Percentiles rank a stretch among this genome's conserved stretches.
These are phyloP conservation scores for Sporobolomyces pararoseus DNA, from an alignment of 768 basidiomycete genomes.

Conservation along the genomic window DNA sequence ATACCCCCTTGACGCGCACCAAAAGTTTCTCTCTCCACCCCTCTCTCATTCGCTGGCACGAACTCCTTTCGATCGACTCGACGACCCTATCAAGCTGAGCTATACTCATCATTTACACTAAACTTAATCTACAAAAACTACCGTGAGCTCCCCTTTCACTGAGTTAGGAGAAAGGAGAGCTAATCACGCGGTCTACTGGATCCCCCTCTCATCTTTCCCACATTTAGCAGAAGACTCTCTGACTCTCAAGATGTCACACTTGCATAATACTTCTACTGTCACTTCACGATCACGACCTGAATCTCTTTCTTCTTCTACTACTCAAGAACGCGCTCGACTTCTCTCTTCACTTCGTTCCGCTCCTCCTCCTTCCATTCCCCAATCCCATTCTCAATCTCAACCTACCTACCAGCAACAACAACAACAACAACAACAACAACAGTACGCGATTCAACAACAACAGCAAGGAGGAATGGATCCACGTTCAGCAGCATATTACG, in stretches of 20 bases:
- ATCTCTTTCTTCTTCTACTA: background rate
- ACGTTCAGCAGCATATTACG: background rate
- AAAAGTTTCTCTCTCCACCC: background rate
- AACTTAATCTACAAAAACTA: too few species aligned
- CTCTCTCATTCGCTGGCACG: background rate
- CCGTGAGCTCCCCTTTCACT: too few species aligned
- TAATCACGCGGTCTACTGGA: background rate
- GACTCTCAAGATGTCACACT: slow-evolving; percentile 6
- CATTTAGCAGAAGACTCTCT: too few species aligned
- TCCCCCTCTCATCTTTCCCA: background rate
- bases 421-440: background rate
- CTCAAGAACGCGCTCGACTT: slow-evolving; percentile 7
- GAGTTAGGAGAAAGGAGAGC: too few species aligned
- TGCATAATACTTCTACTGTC: too few species aligned
- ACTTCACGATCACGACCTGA: slow-evolving; percentile 4
- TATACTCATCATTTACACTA: too few species aligned
- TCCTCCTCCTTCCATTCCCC: background rate
- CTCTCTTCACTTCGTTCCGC: slow-evolving; percentile 24
- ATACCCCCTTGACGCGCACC: background rate
- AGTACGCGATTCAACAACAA: background rate
- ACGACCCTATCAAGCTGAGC: too few species aligned
- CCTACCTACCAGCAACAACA: background rate
- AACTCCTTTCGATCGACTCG: too few species aligned
- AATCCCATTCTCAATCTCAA: background rate
- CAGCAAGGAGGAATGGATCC: background rate